phyloP scores from a whole-genome alignment of 1,284 basidiomycete species.

The Leccinum pachyderme region DNA sequence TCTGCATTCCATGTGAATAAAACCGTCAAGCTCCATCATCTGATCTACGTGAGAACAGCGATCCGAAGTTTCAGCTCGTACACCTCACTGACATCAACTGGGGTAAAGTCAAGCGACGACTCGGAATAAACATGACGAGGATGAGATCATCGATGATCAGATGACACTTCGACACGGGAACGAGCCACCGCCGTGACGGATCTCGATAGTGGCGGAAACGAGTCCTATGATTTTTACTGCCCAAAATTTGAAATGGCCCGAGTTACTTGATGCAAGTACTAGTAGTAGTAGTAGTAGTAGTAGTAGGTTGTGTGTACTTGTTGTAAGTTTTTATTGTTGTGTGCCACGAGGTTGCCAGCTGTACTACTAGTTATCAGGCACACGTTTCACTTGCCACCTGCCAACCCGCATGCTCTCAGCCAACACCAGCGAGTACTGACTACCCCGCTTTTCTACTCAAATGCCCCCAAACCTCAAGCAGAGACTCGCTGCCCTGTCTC shows the following conservation, averaged over 20 bases:
- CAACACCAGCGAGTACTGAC: neutral
- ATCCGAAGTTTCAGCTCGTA: no score
- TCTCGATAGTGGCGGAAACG: neutral
- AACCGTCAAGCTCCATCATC: neutral
- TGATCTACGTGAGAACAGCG: no score
- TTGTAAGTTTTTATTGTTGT: neutral
- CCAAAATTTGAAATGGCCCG: neutral
- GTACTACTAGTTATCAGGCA: conserved; percentile 1
- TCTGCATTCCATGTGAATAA: neutral
- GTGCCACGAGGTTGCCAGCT: neutral
- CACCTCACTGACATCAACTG: neutral
- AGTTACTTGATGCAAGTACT: no score
- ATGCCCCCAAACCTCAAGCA: conserved; percentile 52
- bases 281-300: no score
- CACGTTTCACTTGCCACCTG: conserved; percentile 7
- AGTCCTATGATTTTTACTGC: no score
- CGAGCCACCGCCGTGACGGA: neutral
- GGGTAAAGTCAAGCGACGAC: neutral
- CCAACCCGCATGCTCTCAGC: neutral
- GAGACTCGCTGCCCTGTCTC: conserved; percentile 54
- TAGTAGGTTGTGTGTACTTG: neutral
- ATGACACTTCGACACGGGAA: neutral
- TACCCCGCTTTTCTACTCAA: neutral
- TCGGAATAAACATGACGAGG: neutral
- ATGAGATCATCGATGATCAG: neutral